A percentile compares a stretch with the other conserved stretches of the same genome.
Conservation (phyloP, 257 asterid genomes). For the Solanum chiquidenum region DNA sequence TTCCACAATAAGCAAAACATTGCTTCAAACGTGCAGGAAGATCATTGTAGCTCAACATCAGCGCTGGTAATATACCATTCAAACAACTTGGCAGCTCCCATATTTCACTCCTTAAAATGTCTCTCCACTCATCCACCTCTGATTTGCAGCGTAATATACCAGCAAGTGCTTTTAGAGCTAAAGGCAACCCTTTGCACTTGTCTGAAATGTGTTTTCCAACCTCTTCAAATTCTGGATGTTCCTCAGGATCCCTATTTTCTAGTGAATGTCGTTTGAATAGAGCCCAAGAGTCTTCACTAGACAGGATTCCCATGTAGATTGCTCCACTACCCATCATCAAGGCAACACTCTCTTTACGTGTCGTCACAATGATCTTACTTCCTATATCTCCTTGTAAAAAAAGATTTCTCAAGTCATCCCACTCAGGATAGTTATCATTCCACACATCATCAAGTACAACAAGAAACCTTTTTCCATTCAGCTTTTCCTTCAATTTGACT, state of each 20-base stretch:
- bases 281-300: not conserved
- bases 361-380: not conserved
- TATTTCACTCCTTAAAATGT: not conserved
- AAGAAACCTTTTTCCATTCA: not conserved
- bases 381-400: not conserved
- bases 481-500: not conserved
- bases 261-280: conserved; percentile 2
- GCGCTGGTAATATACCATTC: not conserved
- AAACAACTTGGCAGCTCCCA: not conserved
- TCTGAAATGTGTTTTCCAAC: not conserved
- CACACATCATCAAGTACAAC: conserved; percentile 8
- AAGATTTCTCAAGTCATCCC: not conserved
- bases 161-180: not conserved
- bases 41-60: conserved; percentile 13
- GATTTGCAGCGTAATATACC: not conserved
- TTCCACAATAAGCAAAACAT: conserved; percentile 15
- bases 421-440: not conserved
- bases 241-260: not conserved
- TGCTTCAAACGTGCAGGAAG: conserved; percentile 8
- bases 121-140: not conserved
- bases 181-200: not conserved
- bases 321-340: not conserved
- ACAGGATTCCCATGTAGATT: not conserved
- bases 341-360: conserved; percentile 5
- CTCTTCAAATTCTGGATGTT: not conserved